phyloP scores from a whole-genome alignment of 2,329 filamentous ascomycete genomes.

The Huntiella savannae region DNA sequence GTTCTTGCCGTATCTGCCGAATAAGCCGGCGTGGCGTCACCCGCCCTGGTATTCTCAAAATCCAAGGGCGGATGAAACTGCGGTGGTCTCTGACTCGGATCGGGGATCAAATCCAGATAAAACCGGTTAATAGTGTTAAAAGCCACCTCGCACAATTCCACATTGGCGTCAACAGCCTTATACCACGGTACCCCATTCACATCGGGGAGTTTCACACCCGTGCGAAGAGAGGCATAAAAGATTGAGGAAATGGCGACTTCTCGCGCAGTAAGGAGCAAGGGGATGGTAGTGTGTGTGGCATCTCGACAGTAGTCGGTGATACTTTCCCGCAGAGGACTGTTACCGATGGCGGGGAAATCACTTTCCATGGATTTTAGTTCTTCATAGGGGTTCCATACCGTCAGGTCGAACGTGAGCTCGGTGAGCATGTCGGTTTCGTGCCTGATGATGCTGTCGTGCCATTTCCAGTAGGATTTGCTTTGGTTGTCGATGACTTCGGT shows the following conservation, averaged over 20 bases:
- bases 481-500: conserved; percentile 86
- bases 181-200: conserved; percentile 69
- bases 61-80: too few species aligned
- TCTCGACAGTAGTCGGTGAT: conserved; percentile 94
- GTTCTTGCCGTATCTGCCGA: background rate
- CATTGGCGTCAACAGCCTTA: conserved; percentile 53
- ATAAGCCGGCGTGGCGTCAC: background rate
- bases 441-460: conserved; percentile 81
- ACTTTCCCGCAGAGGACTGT: conserved; percentile 65
- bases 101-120: too few species aligned
- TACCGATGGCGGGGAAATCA: conserved; percentile 53
- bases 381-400: conserved; percentile 73
- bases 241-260: conserved; percentile 73
- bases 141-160: conserved; percentile 21
- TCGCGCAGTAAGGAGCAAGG: conserved; percentile 58
- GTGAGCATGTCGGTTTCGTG: conserved; percentile 90
- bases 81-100: too few species aligned
- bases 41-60: too few species aligned
- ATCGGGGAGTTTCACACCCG: conserved; percentile 57
- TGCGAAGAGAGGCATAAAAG: conserved; percentile 68
- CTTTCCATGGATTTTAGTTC: conserved; percentile 66
- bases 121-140: too few species aligned
- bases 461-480: conserved; percentile 95
- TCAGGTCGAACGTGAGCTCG: conserved; percentile 80
- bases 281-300: conserved; percentile 65